Conservation (phyloP, 257 asterid species). For the Lithospermum erythrorhizon region DNA sequence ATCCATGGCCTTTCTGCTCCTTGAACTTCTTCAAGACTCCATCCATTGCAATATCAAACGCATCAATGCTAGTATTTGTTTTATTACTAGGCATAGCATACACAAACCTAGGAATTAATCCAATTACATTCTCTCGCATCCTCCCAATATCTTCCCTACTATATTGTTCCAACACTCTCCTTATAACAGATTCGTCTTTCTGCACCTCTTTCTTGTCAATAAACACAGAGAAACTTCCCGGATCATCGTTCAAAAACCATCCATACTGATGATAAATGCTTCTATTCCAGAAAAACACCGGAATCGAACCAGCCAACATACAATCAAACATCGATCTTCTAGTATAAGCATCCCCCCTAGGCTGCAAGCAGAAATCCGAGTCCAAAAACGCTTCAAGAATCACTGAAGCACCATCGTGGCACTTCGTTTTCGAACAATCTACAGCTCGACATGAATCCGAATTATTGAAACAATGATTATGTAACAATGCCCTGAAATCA, state of each 20-base stretch:
- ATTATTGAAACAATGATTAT: slow-evolving; percentile 30
- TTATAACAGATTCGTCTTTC: neutral
- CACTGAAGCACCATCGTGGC: slow-evolving; percentile 40
- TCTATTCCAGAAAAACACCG: slow-evolving; percentile 51
- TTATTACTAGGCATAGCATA: neutral
- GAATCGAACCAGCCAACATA: slow-evolving; percentile 59
- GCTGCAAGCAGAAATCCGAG: slow-evolving; percentile 49
- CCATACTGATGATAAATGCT: slow-evolving; percentile 34
- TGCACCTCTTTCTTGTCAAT: neutral
- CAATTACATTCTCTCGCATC: slow-evolving; percentile 1
- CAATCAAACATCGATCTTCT: slow-evolving; percentile 52
- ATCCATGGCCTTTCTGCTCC: neutral
- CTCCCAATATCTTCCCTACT: neutral
- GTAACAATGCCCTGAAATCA: slow-evolving; percentile 34
- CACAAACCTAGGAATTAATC: neutral
- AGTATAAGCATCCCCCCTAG: slow-evolving; percentile 43
- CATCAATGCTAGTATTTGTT: neutral
- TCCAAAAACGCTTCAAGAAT: slow-evolving; percentile 35
- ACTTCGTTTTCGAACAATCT: slow-evolving; percentile 38
- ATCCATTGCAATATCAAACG: slow-evolving; percentile 1
- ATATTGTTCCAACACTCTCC: neutral
- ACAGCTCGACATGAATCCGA: slow-evolving; percentile 34
- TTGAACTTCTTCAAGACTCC: neutral
- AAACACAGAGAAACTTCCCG: slow-evolving; percentile 20
- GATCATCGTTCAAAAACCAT: slow-evolving; percentile 34